phyloP scores from a whole-genome alignment of 805 yeast genomes.

The Candida krabiensis region DNA sequence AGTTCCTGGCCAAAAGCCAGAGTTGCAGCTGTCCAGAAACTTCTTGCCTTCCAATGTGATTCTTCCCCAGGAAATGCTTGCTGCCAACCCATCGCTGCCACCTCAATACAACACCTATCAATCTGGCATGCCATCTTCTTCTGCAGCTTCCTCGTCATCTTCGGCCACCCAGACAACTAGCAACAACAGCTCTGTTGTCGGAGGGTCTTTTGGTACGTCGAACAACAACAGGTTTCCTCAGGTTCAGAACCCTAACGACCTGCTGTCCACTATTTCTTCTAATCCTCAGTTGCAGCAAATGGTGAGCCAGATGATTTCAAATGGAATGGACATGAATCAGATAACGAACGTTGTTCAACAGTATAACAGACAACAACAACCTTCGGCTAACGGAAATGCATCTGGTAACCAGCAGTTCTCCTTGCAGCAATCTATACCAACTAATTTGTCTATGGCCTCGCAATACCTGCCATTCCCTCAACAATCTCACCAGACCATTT shows the following conservation, averaged over 20 bases:
- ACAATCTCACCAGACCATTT: conserved; percentile 31
- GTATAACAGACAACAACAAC: conserved; percentile 23
- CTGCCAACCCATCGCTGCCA: conserved; percentile 21
- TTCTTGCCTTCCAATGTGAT: conserved; percentile 57
- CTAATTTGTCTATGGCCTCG: conserved; percentile 52
- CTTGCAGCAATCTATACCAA: conserved; percentile 36
- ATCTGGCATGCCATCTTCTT: conserved; percentile 14
- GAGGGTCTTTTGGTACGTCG: conserved; percentile 13
- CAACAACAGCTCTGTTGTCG: conserved; percentile 5
- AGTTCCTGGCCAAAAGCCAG: conserved; percentile 40
- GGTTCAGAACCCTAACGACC: conserved; percentile 18
- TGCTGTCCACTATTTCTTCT: conserved; percentile 26
- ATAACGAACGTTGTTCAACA: conserved; percentile 31
- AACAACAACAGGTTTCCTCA: conserved; percentile 16
- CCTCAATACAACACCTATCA: conserved; percentile 25
- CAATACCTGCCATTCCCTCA: conserved; percentile 53
- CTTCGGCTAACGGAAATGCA: conserved; percentile 11
- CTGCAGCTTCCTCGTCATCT: conserved; percentile 13
- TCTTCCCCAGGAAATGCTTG: conserved; percentile 50
- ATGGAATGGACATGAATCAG: conserved; percentile 37
- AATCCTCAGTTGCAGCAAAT: conserved; percentile 34
- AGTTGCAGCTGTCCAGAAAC: conserved; percentile 44
- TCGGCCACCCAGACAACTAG: conserved; percentile 15
- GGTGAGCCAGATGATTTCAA: conserved; percentile 36
- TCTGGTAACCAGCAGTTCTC: conserved; percentile 11